Evolutionary conservation across 225 moss, liverwort and hornwort species (phyloP).

Genomic region (Asterella californica): DNA sequence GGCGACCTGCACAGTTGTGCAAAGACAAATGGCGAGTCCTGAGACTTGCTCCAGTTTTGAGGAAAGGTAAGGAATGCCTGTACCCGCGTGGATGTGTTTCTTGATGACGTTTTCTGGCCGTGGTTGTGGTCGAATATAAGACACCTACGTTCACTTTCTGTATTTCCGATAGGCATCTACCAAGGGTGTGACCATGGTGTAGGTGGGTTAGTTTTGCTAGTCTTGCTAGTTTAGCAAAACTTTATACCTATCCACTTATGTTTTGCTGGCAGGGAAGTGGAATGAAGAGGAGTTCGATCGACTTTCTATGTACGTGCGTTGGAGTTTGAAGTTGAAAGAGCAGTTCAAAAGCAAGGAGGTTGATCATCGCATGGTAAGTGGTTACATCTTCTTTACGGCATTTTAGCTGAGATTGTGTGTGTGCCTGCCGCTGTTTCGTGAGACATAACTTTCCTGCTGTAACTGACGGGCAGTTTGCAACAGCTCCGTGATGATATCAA

Average conservation of each 20-base stretch:
- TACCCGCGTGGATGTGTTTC: not conserved
- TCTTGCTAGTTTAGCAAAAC: not conserved
- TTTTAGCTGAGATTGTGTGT: not conserved
- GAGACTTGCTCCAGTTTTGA: not conserved
- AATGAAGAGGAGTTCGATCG: conserved; percentile 27
- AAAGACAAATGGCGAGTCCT: conserved; percentile 40
- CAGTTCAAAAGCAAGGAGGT: not conserved
- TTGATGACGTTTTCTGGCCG: not conserved
- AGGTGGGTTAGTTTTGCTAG: not conserved
- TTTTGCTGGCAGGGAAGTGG: conserved; percentile 22
- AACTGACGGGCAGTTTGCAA: not conserved
- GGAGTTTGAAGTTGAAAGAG: conserved; percentile 25
- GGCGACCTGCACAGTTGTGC: conserved; percentile 23
- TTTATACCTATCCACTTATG: not conserved
- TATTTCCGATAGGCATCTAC: not conserved
- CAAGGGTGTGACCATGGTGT: not conserved
- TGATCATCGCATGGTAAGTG: conserved; percentile 18
- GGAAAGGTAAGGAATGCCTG: conserved; percentile 1
- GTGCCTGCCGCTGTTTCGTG: not conserved
- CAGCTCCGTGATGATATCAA: conserved; percentile 38
- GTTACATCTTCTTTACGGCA: not conserved
- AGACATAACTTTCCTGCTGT: too few relatives aligned
- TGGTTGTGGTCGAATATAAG: not conserved
- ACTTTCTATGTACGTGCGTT: conserved; percentile 34
- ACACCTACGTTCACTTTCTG: too few relatives aligned